phyloP scores from a whole-genome alignment of 1,284 basidiomycete species.

The Ganoderma sp. region DNA sequence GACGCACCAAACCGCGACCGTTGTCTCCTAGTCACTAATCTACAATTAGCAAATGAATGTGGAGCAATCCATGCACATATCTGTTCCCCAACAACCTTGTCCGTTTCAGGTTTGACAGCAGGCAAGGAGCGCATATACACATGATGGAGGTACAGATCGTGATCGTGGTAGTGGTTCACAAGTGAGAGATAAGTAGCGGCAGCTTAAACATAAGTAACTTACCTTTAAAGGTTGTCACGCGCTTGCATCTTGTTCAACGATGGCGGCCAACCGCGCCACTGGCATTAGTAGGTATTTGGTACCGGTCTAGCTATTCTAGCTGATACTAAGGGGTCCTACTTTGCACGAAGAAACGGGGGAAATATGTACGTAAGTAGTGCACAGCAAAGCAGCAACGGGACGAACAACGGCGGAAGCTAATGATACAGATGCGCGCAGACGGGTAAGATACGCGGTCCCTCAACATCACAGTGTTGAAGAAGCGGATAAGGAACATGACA shows the following conservation, averaged over 20 bases:
- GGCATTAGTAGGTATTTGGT: conserved; percentile 4
- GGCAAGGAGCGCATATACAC: background rate
- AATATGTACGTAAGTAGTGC: background rate
- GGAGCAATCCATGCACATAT: background rate
- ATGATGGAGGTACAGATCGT: background rate
- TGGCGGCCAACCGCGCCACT: conserved; percentile 14
- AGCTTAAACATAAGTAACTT: too few relatives aligned
- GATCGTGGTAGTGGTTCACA: background rate
- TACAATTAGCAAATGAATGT: too few relatives aligned
- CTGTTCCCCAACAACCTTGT: background rate
- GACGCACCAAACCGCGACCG: background rate
- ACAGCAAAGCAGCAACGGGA: background rate
- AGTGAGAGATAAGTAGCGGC: background rate
- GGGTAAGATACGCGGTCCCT: background rate
- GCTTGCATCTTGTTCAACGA: background rate
- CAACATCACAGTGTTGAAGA: conserved; percentile 4
- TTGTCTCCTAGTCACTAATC: background rate
- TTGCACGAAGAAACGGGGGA: background rate
- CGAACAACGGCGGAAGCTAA: background rate
- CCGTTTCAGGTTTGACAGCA: background rate
- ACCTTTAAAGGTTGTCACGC: background rate
- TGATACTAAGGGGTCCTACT: conserved; percentile 1
- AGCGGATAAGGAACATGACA: conserved; percentile 1
- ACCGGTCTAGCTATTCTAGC: conserved; percentile 10
- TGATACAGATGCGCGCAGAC: conserved; percentile 8